Evolutionary conservation across 2,329 filamentous ascomycete genomes (phyloP), one percentile per base, ranked within the genome.

Genomic region (Exophiala oligosperma): DNA sequence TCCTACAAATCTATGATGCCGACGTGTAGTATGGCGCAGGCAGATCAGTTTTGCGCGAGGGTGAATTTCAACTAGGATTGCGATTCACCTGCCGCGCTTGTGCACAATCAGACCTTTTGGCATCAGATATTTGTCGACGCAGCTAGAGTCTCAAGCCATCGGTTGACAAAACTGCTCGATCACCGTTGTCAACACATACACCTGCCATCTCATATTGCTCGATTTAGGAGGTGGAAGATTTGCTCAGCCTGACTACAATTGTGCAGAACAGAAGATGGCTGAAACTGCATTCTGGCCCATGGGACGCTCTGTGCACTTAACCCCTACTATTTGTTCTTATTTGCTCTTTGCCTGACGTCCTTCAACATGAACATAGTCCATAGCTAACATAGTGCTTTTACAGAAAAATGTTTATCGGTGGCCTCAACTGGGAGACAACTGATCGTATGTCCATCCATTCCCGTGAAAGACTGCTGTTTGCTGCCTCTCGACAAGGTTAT

Each of bases 371-470:
- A 17, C 46, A 28, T 29, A n/a, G 24, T 64, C 56, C 47, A 60
- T 64, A 60, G 59, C 73, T 76, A 67, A 74, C 70, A 63, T 57
- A 63, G 61, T 60, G 67, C 68, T 64, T 71, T 59, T 61, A 70
- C 77, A 99, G 94, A 70, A 99, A 99, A 80, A 99, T 99, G 94
- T 99, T 99, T 70, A 99, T 99, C 76, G 94, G 94, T 69, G 94
- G 94, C 41, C 79, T 99, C 55, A 99, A 99, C 73, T 99, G 94
- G 94, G 94, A 99, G 76, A 99, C 94, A 14, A 97, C 94, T 56
- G 93, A 97, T 79, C 87, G 93, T 97, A 86, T 83, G 92, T 77
- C 9, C 41, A 17, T 40, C 12, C 29, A 51, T 11, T 11, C 7
- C 32, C 8, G 32, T 11, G 32, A 35, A 35, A 8, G 32, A 35